Conservation (phyloP, 2,329 filamentous ascomycete species). For the Ceratocystis albifundus region DNA sequence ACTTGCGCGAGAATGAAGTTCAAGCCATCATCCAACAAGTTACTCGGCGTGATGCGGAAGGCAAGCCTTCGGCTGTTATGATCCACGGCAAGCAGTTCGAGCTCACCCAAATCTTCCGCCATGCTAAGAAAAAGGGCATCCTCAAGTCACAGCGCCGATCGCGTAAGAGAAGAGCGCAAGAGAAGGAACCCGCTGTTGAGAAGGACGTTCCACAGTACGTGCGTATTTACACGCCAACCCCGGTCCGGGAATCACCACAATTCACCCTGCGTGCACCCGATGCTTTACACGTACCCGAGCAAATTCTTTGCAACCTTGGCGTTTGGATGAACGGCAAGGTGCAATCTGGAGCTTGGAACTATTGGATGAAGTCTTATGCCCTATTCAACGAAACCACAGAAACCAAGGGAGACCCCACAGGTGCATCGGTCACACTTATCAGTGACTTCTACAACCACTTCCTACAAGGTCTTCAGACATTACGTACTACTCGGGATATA, state of each 20-base stretch:
- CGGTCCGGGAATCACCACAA: constrained; percentile 14
- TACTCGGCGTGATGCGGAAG: constrained; percentile 17
- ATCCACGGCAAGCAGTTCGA: constrained; percentile 22
- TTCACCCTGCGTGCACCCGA: constrained; percentile 19
- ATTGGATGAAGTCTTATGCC: constrained; percentile 15
- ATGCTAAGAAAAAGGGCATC: constrained; percentile 23
- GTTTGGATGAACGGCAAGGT: constrained; percentile 20
- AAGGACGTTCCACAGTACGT: constrained; percentile 21
- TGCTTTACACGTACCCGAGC: constrained; percentile 18
- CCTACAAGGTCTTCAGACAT: constrained; percentile 18
- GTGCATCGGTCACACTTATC: constrained; percentile 20
- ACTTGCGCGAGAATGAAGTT: constrained; percentile 21
- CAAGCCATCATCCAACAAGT: constrained; percentile 22
- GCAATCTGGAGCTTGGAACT: constrained; percentile 19
- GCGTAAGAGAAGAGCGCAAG: constrained; percentile 18
- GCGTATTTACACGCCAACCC: constrained; percentile 19
- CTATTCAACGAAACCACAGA: constrained; percentile 16
- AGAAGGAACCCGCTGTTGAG: constrained; percentile 8
- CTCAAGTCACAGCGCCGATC: constrained; percentile 21
- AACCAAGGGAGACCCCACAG: constrained; percentile 19
- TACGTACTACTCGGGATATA: constrained; percentile 14
- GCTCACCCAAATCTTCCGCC: constrained; percentile 21
- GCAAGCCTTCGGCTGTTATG: constrained; percentile 19
- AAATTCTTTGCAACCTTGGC: constrained; percentile 19
- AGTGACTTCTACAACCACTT: constrained; percentile 23